These are phyloP conservation scores for Glycine soja DNA, from an alignment of 306 rosid genomes.

Conservation along the genomic window DNA sequence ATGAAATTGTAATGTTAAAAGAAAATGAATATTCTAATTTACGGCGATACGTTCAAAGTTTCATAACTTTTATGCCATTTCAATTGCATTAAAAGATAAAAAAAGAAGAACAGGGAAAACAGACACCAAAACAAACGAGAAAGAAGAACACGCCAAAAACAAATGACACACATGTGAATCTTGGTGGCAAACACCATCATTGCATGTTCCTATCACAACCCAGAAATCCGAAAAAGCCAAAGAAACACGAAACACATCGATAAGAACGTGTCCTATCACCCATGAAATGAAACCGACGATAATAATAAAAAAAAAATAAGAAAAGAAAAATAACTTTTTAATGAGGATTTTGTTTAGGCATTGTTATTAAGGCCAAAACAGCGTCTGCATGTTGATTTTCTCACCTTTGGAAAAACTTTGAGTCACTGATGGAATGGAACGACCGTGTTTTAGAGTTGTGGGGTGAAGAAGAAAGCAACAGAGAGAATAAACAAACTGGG, in stretches of 20 bases:
- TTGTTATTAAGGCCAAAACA: constrained; percentile 10
- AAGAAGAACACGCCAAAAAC: constrained; percentile 43
- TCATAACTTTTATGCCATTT: constrained; percentile 23
- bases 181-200: constrained; percentile 12
- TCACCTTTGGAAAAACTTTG: constrained; percentile 36
- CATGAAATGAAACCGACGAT: too few relatives aligned
- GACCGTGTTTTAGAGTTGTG: not conserved
- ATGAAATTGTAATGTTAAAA: constrained; percentile 13
- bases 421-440: constrained; percentile 1
- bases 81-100: not conserved
- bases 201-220: not conserved
- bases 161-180: constrained; percentile 40
- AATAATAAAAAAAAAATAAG: too few relatives aligned
- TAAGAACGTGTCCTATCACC: not conserved
- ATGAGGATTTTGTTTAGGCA: not conserved
- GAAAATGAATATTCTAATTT: constrained; percentile 19
- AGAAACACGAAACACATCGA: constrained; percentile 4
- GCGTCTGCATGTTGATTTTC: constrained; percentile 39
- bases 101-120: not conserved
- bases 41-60: constrained; percentile 25
- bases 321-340: too few relatives aligned
- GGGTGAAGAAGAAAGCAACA: not conserved
- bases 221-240: constrained; percentile 19
- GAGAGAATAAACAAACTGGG: not conserved
- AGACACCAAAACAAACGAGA: constrained; percentile 29